These are phyloP conservation scores for Fusarium floridanum DNA, from an alignment of 2,329 filamentous ascomycete genomes.

Conservation along the genomic window DNA sequence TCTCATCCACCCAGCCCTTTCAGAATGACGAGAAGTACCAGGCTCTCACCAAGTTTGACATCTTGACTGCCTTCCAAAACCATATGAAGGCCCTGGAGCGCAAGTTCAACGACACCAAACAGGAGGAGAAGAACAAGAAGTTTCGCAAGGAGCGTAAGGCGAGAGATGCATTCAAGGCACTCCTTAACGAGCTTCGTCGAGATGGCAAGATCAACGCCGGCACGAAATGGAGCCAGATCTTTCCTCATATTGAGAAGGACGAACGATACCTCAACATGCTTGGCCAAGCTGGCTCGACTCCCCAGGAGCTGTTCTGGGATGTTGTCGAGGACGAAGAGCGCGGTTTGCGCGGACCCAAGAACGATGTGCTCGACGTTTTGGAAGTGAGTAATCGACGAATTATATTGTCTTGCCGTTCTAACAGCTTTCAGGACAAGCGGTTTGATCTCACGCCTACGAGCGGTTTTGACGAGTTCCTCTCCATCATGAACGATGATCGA, in stretches of 20 bases:
- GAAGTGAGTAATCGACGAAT: conserved; percentile 71
- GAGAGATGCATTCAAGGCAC: conserved; percentile 81
- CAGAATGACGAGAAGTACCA: conserved; percentile 88
- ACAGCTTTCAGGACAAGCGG: conserved; percentile 77
- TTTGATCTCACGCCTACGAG: conserved; percentile 92
- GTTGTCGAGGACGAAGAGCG: conserved; percentile 93
- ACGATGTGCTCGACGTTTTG: conserved; percentile 88
- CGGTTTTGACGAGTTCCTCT: conserved; percentile 87
- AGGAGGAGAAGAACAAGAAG: conserved; percentile 86
- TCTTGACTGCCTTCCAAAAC: conserved; percentile 92
- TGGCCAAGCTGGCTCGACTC: conserved; percentile 85
- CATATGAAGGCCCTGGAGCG: conserved; percentile 95
- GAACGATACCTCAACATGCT: conserved; percentile 86
- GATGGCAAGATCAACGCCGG: conserved; percentile 89
- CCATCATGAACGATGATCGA: conserved; percentile 85
- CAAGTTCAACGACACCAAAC: conserved; percentile 89
- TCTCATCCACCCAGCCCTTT: conserved; percentile 82
- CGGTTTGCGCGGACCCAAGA: conserved; percentile 82
- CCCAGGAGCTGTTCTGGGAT: conserved; percentile 96
- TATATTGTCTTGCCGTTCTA: conserved; percentile 8
- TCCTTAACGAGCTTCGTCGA: conserved; percentile 80
- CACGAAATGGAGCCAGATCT: conserved; percentile 88
- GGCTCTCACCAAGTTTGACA: conserved; percentile 86
- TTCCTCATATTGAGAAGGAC: conserved; percentile 81
- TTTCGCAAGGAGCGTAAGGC: conserved; percentile 86